Conservation (phyloP, 164 flowering plant genomes). For the Vitis rotundifolia region DNA sequence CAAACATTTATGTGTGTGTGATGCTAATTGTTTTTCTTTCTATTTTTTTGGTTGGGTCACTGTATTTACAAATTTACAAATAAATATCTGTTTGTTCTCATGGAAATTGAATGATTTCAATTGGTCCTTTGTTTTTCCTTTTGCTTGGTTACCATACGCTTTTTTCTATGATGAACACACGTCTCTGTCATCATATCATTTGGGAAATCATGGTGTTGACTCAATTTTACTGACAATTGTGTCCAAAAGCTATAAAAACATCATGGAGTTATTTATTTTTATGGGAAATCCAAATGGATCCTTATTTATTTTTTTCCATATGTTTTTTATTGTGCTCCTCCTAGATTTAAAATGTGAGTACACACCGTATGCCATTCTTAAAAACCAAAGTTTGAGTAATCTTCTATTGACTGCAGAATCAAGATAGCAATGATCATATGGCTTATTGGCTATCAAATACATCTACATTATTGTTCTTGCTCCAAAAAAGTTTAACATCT, state of each 20-base stretch:
- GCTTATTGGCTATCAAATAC: constrained; percentile 95
- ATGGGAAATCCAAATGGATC: neutral
- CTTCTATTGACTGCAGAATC: constrained; percentile 51
- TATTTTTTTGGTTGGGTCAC: neutral
- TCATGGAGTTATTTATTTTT: neutral
- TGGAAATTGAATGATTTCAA: too few relatives aligned
- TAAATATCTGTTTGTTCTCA: too few relatives aligned
- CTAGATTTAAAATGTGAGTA: neutral
- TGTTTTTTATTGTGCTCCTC: neutral
- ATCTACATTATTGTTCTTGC: constrained; percentile 78
- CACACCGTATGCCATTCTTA: neutral
- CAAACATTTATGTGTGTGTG: neutral
- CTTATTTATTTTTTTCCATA: neutral
- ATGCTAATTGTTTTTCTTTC: neutral
- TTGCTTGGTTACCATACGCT: too few relatives aligned
- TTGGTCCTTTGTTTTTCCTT: too few relatives aligned
- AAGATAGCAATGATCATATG: constrained; percentile 85
- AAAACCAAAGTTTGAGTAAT: neutral
- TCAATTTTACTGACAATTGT: neutral
- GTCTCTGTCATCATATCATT: too few relatives aligned
- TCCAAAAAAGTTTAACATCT: constrained; percentile 76
- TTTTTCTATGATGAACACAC: too few relatives aligned
- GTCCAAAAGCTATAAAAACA: neutral
- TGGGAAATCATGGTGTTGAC: too few relatives aligned
- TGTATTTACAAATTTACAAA: too few relatives aligned